Conservation (phyloP, 2,329 filamentous ascomycete species). For the Sarocladium brachiariae region DNA sequence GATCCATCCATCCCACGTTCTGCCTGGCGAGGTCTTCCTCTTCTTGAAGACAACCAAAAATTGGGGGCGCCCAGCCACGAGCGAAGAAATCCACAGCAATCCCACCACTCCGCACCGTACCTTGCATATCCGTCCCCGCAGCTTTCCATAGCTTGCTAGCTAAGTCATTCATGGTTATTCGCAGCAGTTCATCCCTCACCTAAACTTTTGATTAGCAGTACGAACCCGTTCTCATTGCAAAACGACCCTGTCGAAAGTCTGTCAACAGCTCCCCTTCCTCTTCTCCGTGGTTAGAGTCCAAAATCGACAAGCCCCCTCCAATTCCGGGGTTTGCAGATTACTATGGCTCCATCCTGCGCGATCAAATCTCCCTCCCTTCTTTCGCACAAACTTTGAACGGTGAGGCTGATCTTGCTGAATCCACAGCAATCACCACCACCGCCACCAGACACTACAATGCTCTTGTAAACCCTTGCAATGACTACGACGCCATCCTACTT, state of each 20-base stretch:
- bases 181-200: not conserved
- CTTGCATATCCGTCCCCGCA: slow-evolving; percentile 7
- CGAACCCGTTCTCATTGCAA: not conserved
- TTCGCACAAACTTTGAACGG: not conserved
- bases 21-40: not conserved
- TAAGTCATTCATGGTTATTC: too few species aligned
- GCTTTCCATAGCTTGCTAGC: not conserved
- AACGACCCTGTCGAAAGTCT: not conserved
- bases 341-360: not conserved
- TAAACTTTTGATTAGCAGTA: not conserved
- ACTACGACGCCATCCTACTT: too few species aligned
- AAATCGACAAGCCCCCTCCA: too few species aligned
- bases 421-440: not conserved
- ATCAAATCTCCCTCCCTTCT: not conserved
- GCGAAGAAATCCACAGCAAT: not conserved
- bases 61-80: too few species aligned
- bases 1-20: not conserved
- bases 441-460: not conserved
- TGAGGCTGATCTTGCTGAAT: not conserved
- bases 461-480: not conserved
- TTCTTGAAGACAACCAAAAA: too few species aligned
- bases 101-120: not conserved
- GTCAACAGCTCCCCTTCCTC: not conserved
- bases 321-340: too few species aligned
- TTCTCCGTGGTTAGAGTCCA: too few species aligned